Percentiles rank a stretch among this genome's conserved stretches.
Conservation (phyloP, 768 basidiomycete genomes). For the Kwoniella mangroviensis region DNA sequence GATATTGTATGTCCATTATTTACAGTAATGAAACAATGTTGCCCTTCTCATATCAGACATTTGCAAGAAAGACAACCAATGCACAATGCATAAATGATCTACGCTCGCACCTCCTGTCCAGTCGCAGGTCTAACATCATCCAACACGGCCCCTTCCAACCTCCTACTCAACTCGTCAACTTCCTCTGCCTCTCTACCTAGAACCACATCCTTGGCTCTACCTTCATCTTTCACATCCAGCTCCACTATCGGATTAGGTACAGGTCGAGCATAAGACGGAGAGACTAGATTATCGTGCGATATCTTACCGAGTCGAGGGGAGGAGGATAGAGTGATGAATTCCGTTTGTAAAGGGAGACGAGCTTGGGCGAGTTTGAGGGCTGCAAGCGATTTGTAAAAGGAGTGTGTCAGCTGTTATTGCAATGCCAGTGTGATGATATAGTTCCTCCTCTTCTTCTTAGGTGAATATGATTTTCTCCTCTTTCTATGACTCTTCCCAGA, state of each 20-base stretch:
- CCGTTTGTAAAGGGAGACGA: constrained; percentile 84
- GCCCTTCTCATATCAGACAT: too few relatives aligned
- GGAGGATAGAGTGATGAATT: constrained; percentile 74
- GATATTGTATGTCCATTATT: too few relatives aligned
- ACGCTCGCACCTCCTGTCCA: neutral
- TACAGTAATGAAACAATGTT: too few relatives aligned
- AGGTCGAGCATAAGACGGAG: constrained; percentile 36
- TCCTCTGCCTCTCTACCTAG: constrained; percentile 33
- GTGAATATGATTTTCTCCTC: too few relatives aligned
- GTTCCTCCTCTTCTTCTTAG: too few relatives aligned
- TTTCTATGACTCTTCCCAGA: too few relatives aligned
- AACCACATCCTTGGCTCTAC: constrained; percentile 34
- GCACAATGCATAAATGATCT: neutral
- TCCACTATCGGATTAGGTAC: constrained; percentile 33
- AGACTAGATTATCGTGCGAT: constrained; percentile 24
- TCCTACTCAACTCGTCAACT: constrained; percentile 19
- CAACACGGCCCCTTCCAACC: constrained; percentile 7
- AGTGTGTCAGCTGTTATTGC: too few relatives aligned
- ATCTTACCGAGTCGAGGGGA: constrained; percentile 65
- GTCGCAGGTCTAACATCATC: neutral
- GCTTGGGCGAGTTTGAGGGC: constrained; percentile 84
- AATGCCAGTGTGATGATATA: too few relatives aligned
- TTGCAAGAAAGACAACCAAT: neutral
- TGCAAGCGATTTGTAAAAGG: constrained; percentile 50
- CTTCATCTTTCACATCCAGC: constrained; percentile 37